Evolutionary conservation across 495 filamentous ascomycete species (phyloP), one percentile per base, ranked within the genome.

Genomic region (Clavariopsis aquatica): DNA sequence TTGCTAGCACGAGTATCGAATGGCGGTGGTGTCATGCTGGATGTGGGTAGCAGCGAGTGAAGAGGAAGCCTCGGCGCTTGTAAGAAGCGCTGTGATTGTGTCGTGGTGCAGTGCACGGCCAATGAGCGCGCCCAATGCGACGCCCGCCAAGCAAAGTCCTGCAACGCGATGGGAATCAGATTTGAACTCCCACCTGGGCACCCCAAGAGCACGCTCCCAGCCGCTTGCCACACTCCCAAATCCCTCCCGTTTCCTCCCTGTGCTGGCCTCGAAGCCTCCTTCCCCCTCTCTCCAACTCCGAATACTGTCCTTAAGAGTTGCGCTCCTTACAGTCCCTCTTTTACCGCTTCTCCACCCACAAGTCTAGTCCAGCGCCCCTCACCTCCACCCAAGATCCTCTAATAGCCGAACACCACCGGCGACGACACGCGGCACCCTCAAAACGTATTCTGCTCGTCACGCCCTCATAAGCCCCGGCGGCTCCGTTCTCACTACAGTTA

Each of bases 281-380:
- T 59, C 36, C 29, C 51, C 28, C 58, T 51, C 65, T 10, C 55
- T 47, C 60, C 51, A 38, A 47, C 46, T 68, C 49, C 59, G 43
- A 3, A 12, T 59, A 61, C 69, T 68, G 52, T 65, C 69, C 62
- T 68, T 68, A 71, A 71, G 60, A 57, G 59, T 36, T 54, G 27
- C 64, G 20, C 56, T 51, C 54, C 57, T 34, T 60, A 28, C 46
- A 31, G 62, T 65, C 66, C 43, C 56, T 65, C 56, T 49, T 62
- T 69, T 55, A 6, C 31, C 31, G 31, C 27, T 43, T 17, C 24
- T 53, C 29, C 1, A 36, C 23, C 19, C n/a, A 26, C 27, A 46
- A 51, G 1, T 20, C 49, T 15, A 22, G n/a, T 61, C 31, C 47
- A 24, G 20, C 26, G 43, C 38, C 26, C 29, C 26, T 49, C 26